A percentile compares a stretch with the other conserved stretches of the same genome.
phyloP scores from a whole-genome alignment of 225 moss, liverwort and hornwort genomes.

The Straminergon stramineum region DNA sequence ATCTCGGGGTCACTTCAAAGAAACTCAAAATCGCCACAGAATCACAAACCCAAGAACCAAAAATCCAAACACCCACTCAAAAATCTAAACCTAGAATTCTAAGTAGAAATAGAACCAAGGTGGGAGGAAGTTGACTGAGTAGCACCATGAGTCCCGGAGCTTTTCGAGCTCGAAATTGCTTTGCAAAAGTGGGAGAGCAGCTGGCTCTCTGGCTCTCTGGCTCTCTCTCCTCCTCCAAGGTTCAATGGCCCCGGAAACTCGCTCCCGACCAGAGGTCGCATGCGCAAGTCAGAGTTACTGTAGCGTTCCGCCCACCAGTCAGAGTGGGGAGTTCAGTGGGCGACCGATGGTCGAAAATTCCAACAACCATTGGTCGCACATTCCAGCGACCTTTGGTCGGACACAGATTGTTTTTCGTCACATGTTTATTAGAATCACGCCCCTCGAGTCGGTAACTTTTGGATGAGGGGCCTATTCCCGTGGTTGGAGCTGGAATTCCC shows the following conservation, averaged over 20 bases:
- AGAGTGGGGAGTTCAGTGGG: rapidly evolving
- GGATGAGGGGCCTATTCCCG: not conserved
- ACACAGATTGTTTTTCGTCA: not conserved
- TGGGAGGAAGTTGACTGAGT: not conserved
- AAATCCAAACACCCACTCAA: not conserved
- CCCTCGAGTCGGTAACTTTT: not conserved
- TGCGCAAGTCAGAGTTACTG: not conserved
- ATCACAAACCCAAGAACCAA: not conserved
- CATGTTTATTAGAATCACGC: not conserved
- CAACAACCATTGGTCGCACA: not conserved
- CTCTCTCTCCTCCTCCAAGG: not conserved
- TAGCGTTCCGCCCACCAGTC: not conserved
- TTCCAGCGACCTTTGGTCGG: not conserved
- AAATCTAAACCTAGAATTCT: not conserved
- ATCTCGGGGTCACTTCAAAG: not conserved
- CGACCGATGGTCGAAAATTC: not conserved
- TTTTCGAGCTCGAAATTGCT: not conserved
- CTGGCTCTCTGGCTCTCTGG: not conserved
- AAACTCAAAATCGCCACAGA: not conserved
- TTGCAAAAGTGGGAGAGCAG: not conserved
- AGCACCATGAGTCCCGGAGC: not conserved
- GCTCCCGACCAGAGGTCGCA: not conserved
- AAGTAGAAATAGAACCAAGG: not conserved
- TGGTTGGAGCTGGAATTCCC: not conserved
- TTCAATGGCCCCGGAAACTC: not conserved